Evolutionary conservation across 345 rosid genomes (phyloP).

Genomic region (Combretum micranthum): DNA sequence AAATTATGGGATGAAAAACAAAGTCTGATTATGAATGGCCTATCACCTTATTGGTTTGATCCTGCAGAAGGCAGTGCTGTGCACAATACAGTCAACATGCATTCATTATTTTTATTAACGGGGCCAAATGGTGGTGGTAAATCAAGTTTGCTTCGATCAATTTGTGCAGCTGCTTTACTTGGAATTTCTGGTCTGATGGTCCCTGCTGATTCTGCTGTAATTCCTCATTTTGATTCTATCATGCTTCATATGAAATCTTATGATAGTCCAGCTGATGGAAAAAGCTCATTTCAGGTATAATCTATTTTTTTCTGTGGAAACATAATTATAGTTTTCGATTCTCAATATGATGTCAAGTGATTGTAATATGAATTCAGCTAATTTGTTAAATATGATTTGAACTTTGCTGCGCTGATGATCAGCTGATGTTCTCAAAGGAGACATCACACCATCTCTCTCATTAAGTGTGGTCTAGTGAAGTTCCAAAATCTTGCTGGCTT

Average conservation of each 20-base stretch:
- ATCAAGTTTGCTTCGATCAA: constrained; percentile 95
- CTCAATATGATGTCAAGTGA: neutral
- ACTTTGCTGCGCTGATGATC: too few species aligned
- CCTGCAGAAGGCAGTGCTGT: constrained; percentile 80
- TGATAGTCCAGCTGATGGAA: constrained; percentile 95
- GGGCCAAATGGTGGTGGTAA: constrained; percentile 99
- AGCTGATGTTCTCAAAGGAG: too few species aligned
- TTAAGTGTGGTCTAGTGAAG: too few species aligned
- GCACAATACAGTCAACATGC: constrained; percentile 76
- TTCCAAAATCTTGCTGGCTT: too few species aligned
- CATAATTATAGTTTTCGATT: neutral
- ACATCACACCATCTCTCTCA: too few species aligned
- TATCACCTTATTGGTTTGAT: constrained; percentile 95
- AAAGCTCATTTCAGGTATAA: constrained; percentile 92
- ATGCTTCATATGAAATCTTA: constrained; percentile 99
- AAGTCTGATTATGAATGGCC: constrained; percentile 59
- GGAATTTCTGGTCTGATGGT: constrained; percentile 95
- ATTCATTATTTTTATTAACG: constrained; percentile 71
- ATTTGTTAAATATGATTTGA: too few species aligned
- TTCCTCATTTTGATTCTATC: constrained; percentile 84
- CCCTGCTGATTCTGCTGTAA: constrained; percentile 78
- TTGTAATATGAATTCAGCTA: neutral
- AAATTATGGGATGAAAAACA: constrained; percentile 26
- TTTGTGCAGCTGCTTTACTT: constrained; percentile 85
- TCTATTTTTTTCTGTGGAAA: neutral